phyloP scores from a whole-genome alignment of 805 yeast genomes.

The Candida parachauliodes region DNA sequence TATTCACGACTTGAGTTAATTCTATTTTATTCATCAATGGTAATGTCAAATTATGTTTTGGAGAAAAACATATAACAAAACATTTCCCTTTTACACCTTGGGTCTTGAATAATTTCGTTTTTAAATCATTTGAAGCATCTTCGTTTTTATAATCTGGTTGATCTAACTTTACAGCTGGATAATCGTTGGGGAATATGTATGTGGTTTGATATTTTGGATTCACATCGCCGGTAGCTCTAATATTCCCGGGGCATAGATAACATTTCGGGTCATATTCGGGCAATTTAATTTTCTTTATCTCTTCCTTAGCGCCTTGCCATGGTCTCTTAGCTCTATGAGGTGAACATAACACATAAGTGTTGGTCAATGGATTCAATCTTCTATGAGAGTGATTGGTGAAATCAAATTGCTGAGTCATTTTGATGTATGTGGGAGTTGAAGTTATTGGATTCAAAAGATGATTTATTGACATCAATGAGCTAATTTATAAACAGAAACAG shows the following conservation, averaged over 20 bases:
- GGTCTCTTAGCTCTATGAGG: slow-evolving; percentile 79
- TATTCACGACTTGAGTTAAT: slow-evolving; percentile 47
- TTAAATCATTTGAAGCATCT: slow-evolving; percentile 17
- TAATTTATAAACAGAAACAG: no score
- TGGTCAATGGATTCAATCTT: slow-evolving; percentile 66
- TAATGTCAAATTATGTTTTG: slow-evolving; percentile 62
- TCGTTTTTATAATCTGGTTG: slow-evolving; percentile 43
- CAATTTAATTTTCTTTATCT: slow-evolving; percentile 33
- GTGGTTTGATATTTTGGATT: slow-evolving; percentile 60
- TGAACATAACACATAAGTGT: slow-evolving; percentile 65
- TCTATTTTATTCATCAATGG: slow-evolving; percentile 53
- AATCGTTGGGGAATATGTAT: slow-evolving; percentile 64
- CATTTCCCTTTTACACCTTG: slow-evolving; percentile 65
- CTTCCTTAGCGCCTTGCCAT: slow-evolving; percentile 75
- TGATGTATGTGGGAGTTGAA: slow-evolving; percentile 15
- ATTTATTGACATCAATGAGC: slow-evolving; percentile 11
- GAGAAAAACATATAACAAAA: slow-evolving; percentile 68
- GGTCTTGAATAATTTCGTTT: slow-evolving; percentile 46
- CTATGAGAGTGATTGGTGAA: slow-evolving; percentile 62
- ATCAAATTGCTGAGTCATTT: slow-evolving; percentile 35
- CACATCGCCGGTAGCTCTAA: slow-evolving; percentile 55
- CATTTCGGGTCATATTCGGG: slow-evolving; percentile 64
- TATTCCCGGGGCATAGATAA: slow-evolving; percentile 70
- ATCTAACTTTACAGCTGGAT: slow-evolving; percentile 60
- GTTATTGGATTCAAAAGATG: slow-evolving; percentile 20